These are phyloP conservation scores for Auricularia heimuer DNA, from an alignment of 768 basidiomycete species.

Conservation along the genomic window DNA sequence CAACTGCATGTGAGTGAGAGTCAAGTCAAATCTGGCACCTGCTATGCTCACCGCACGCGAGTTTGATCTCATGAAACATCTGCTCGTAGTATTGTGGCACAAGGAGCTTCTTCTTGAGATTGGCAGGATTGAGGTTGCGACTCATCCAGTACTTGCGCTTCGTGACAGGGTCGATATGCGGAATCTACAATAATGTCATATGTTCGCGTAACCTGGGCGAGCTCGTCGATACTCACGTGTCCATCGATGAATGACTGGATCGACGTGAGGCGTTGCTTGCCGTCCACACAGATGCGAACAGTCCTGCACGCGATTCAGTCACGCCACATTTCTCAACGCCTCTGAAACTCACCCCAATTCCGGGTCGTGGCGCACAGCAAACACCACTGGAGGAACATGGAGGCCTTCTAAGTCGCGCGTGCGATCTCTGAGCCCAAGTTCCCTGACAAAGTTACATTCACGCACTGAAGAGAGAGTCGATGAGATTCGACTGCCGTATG, in stretches of 20 bases:
- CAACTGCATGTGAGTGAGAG: background rate
- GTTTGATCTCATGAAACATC: background rate
- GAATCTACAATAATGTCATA: background rate
- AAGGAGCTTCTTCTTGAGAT: background rate
- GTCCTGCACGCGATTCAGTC: background rate
- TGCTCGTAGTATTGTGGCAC: background rate
- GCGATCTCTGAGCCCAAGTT: background rate
- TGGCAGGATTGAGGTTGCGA: background rate
- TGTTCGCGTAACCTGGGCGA: too few species aligned
- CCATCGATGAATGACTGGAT: conserved; percentile 41
- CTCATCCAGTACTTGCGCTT: background rate
- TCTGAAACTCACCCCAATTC: background rate
- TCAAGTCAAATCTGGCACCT: too few species aligned
- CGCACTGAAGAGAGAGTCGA: background rate
- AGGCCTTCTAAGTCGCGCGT: background rate
- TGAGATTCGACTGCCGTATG: background rate
- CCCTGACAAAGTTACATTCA: background rate
- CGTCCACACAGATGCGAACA: conserved; percentile 39
- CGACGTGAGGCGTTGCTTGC: conserved; percentile 42
- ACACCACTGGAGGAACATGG: background rate
- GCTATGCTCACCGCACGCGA: background rate
- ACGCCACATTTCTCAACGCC: background rate
- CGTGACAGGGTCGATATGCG: background rate
- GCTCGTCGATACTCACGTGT: conserved; percentile 18
- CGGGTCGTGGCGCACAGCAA: conserved; percentile 1